phyloP scores from a whole-genome alignment of 805 yeast species.

The Maudiozyma turicensis region DNA sequence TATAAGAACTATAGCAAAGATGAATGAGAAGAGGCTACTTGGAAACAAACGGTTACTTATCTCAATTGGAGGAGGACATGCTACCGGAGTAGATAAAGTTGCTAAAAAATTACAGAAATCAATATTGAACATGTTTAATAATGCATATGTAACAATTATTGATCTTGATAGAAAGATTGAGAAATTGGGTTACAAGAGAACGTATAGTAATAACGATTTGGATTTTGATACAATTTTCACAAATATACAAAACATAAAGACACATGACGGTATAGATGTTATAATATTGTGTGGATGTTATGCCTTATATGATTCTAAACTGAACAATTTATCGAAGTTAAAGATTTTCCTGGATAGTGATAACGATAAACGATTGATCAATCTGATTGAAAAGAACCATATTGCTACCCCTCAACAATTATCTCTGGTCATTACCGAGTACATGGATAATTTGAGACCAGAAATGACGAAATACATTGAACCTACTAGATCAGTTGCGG shows the following conservation, averaged over 20 bases:
- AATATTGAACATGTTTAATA: conserved; percentile 14
- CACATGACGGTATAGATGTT: conserved; percentile 15
- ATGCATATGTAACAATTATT: conserved; percentile 26
- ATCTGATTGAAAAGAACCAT: conserved; percentile 44
- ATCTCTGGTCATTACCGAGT: conserved; percentile 18
- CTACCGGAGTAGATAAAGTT: conserved; percentile 25
- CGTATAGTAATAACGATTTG: conserved; percentile 20
- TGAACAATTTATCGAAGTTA: conserved; percentile 49
- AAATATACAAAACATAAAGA: conserved; percentile 8
- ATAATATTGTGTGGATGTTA: conserved; percentile 67
- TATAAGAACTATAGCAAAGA: too few relatives aligned
- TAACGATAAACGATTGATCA: conserved; percentile 72
- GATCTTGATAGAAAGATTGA: conserved; percentile 32
- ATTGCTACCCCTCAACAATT: conserved; percentile 11
- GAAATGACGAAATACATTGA: conserved; percentile 26
- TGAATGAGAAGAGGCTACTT: neutral
- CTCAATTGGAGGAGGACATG: conserved; percentile 27
- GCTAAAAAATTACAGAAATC: conserved; percentile 31
- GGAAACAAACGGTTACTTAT: conserved; percentile 6
- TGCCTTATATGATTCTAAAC: conserved; percentile 54
- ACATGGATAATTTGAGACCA: conserved; percentile 23
- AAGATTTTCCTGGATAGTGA: conserved; percentile 76
- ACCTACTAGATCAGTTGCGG: conserved; percentile 25
- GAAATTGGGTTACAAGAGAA: conserved; percentile 5
- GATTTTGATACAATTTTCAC: conserved; percentile 27